Evolutionary conservation across 768 basidiomycete species (phyloP).

Genomic region (Collybia nuda): DNA sequence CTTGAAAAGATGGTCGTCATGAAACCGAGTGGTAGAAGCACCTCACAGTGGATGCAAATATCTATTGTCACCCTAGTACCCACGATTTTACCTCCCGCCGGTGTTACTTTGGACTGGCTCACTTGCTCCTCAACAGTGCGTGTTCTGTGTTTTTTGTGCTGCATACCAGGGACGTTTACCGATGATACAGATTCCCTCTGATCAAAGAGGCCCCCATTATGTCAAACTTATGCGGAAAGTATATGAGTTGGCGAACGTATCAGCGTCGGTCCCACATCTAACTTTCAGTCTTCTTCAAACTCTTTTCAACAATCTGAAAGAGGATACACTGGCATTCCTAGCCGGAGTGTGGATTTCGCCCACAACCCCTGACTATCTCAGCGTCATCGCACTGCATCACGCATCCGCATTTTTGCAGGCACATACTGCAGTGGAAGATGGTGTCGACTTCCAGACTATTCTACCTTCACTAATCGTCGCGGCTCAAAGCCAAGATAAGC

Average conservation of each 20-base stretch:
- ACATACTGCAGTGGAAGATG: conserved; percentile 48
- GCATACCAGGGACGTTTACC: neutral
- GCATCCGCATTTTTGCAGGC: conserved; percentile 81
- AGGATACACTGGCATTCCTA: conserved; percentile 78
- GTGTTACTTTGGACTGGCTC: conserved; percentile 53
- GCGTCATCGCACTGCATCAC: conserved; percentile 67
- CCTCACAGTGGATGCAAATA: conserved; percentile 56
- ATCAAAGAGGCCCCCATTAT: conserved; percentile 39
- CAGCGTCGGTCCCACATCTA: conserved; percentile 45
- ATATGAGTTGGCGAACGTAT: conserved; percentile 67
- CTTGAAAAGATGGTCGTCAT: conserved; percentile 49
- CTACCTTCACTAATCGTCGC: conserved; percentile 69
- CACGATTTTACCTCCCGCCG: conserved; percentile 44
- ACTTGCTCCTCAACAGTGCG: conserved; percentile 15
- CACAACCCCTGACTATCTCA: conserved; percentile 29
- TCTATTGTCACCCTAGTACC: conserved; percentile 54
- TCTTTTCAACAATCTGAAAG: conserved; percentile 67
- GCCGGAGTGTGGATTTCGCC: conserved; percentile 61
- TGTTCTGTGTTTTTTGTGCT: neutral
- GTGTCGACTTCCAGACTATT: conserved; percentile 79
- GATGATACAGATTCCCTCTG: conserved; percentile 5
- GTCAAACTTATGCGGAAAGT: conserved; percentile 60
- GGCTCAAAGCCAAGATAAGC: conserved; percentile 42
- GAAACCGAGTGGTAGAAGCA: conserved; percentile 62
- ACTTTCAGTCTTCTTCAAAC: conserved; percentile 57